phyloP scores from a whole-genome alignment of 176 grass and related monocot genomes.

The Carex pumila region DNA sequence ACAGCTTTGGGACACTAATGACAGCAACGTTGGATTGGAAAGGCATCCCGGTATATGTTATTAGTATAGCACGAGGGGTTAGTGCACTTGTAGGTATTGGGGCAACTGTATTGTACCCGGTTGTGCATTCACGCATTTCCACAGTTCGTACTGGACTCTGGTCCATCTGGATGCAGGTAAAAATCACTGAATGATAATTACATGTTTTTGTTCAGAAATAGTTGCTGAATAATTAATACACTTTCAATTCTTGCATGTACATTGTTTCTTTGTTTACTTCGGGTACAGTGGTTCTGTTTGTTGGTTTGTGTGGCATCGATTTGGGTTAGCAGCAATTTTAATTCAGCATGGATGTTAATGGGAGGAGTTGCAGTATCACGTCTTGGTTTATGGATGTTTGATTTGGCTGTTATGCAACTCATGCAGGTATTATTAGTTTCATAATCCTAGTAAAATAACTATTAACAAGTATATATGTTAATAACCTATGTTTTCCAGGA shows the following conservation, averaged over 20 bases:
- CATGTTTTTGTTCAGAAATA: neutral
- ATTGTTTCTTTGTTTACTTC: slow-evolving; percentile 10
- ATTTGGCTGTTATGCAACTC: slow-evolving; percentile 74
- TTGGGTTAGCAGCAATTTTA: slow-evolving; percentile 25
- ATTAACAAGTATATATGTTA: neutral
- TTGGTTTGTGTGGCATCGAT: slow-evolving; percentile 63
- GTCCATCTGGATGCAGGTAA: slow-evolving; percentile 75
- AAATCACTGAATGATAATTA: neutral
- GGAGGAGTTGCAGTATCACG: slow-evolving; percentile 70
- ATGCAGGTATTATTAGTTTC: slow-evolving; percentile 42
- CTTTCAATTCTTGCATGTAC: neutral
- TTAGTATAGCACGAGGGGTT: slow-evolving; percentile 59
- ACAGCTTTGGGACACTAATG: slow-evolving; percentile 90
- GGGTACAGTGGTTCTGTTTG: slow-evolving; percentile 70
- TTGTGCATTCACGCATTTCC: slow-evolving; percentile 44
- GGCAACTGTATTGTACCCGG: slow-evolving; percentile 66
- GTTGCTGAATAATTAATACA: neutral
- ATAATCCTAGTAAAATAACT: neutral
- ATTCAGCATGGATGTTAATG: slow-evolving; percentile 87
- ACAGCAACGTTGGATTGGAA: slow-evolving; percentile 81
- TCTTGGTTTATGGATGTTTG: slow-evolving; percentile 93
- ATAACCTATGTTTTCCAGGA: slow-evolving; percentile 37
- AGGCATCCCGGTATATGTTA: slow-evolving; percentile 77
- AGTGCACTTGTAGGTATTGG: slow-evolving; percentile 65
- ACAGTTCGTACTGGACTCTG: slow-evolving; percentile 76